Base-by-base conservation (phyloP, 1,139 yeast species). In the Hansenula lynferdii region DNA sequence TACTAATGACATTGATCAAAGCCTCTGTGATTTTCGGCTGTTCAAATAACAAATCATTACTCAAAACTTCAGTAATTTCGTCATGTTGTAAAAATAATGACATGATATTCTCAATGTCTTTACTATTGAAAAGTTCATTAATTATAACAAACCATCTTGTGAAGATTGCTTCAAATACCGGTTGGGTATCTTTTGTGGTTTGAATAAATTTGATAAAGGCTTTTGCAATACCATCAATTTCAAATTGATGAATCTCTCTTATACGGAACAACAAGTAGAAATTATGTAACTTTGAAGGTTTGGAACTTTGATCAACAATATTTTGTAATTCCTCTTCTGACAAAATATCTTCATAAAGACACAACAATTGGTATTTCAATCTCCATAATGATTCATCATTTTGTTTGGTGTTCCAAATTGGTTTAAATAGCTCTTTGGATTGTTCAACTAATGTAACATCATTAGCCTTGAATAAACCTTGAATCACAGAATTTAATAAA, bases 81-180 rank as follows among this genome's bases (percentile, higher is more conserved):
- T 42, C 41, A 55, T 49, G 38, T 24, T n/a, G n/a, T n/a, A n/a
- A n/a, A 42, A 9, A 53, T 14, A 6, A 41, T 22, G 2, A 47
- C 36, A 2, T 52, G n/a, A 3, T 60, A 20, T 2, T 33, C 27
- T 2, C 39, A n/a, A 52, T 44, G 7, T 48, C 45, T 2, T 42
- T 41, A 1, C 35, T 5, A 6, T 57, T 36, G 48, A 72, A 65
- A 37, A 56, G 48, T 4, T 44, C 36, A 37, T 77, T 70, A 5
- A 80, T 45, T 0, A 80, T 41, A 0, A 80, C 69, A 23, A 69
- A 51, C 86, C 86, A 82, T 53, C 86, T 73, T n/a, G 53, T 48
- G 39, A 78, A 64, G 0, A 70, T 42, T 5, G 55, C 45, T 2
- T 46, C 36, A 5, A 70, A 37, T 14, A 64, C n/a, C n/a, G 41